Evolutionary conservation across 768 basidiomycete species (phyloP).

Genomic region (Tulasnella sp.): DNA sequence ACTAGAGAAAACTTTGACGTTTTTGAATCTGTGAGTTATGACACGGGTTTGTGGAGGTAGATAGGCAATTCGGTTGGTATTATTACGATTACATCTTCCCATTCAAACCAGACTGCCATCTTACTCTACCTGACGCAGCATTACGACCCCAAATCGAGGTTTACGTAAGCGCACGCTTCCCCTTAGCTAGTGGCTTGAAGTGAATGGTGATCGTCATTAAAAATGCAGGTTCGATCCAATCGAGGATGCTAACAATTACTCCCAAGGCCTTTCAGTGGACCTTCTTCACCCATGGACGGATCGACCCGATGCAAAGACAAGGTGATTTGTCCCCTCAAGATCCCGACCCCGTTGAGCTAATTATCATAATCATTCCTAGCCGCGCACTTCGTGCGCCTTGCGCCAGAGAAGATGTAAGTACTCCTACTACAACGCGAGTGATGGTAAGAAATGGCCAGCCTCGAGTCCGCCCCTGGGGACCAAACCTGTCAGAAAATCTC

Average conservation of each 20-base stretch:
- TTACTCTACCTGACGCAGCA: slow-evolving; percentile 64
- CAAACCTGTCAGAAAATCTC: too few relatives aligned
- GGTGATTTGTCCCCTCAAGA: too few relatives aligned
- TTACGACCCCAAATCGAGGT: slow-evolving; percentile 65
- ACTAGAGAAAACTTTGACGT: slow-evolving; percentile 47
- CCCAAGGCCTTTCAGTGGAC: slow-evolving; percentile 74
- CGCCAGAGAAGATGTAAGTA: slow-evolving; percentile 55
- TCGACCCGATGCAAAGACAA: slow-evolving; percentile 29
- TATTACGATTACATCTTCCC: too few relatives aligned
- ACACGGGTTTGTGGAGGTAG: too few relatives aligned
- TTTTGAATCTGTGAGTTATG: slow-evolving; percentile 40
- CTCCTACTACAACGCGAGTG: too few relatives aligned
- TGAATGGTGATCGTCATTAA: neutral
- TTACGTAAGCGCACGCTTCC: slow-evolving; percentile 28
- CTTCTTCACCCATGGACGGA: slow-evolving; percentile 71
- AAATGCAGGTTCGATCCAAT: slow-evolving; percentile 37
- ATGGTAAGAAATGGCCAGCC: too few relatives aligned
- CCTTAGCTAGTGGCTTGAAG: neutral
- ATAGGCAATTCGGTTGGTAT: too few relatives aligned
- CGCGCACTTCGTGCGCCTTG: slow-evolving; percentile 55
- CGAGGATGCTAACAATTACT: slow-evolving; percentile 42
- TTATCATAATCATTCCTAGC: slow-evolving; percentile 34
- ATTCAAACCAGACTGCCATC: slow-evolving; percentile 45
- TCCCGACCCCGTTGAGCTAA: too few relatives aligned
- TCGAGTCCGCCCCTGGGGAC: too few relatives aligned